Evolutionary conservation across 2,329 filamentous ascomycete species (phyloP).

Genomic region (Zopfia rhizophila): DNA sequence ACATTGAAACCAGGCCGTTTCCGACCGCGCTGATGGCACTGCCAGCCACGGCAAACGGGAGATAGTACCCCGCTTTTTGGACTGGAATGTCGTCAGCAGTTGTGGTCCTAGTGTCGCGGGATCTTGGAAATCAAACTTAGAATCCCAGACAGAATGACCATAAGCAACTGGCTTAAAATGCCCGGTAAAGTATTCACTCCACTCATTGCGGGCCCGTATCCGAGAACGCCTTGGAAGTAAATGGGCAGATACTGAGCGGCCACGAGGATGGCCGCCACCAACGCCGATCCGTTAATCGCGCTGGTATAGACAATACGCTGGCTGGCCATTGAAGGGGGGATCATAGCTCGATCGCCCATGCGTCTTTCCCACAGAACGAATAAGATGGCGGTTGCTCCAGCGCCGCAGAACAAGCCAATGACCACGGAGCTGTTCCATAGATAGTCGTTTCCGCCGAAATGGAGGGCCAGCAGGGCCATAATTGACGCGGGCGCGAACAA

Average conservation of each 20-base stretch:
- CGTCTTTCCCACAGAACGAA: conserved; percentile 51
- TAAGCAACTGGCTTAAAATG: conserved; percentile 38
- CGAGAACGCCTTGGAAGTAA: conserved; percentile 55
- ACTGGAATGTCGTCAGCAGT: no score
- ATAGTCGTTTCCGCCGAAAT: conserved; percentile 48
- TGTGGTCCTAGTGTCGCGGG: no score
- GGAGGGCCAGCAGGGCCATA: conserved; percentile 52
- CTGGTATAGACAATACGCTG: conserved; percentile 44
- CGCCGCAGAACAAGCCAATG: conserved; percentile 50
- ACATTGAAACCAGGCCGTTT: conserved; percentile 45
- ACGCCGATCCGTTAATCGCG: conserved; percentile 28
- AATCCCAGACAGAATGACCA: conserved; percentile 32
- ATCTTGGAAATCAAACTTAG: no score
- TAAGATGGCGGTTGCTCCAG: conserved; percentile 35
- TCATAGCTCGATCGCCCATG: conserved; percentile 50
- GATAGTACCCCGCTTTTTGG: conserved; percentile 11
- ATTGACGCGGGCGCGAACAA: conserved; percentile 46
- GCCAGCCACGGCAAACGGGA: conserved; percentile 26
- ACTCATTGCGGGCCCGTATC: conserved; percentile 48
- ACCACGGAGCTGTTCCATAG: conserved; percentile 47
- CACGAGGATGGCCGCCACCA: conserved; percentile 32
- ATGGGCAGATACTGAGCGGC: conserved; percentile 48
- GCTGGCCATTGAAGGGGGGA: conserved; percentile 48
- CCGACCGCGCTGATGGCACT: conserved; percentile 37
- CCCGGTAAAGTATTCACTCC: conserved; percentile 53